A percentile compares a stretch with the other conserved stretches of the same genome.
Evolutionary conservation across 2,329 filamentous ascomycete genomes (phyloP).

Genomic region (Cytospora piceae): DNA sequence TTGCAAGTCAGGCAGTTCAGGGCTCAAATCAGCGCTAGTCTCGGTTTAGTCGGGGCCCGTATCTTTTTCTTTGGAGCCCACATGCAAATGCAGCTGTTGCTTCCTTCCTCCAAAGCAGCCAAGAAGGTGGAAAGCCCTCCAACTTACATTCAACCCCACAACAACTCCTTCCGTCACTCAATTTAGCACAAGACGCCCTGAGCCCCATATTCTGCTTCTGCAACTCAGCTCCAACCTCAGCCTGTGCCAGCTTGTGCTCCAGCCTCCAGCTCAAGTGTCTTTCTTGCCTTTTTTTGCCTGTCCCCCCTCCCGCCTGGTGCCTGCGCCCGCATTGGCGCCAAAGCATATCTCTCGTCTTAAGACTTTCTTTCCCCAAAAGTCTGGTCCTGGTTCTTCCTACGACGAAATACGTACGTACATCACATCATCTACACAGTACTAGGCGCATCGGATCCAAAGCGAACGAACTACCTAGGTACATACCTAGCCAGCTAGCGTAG

Average conservation of each 20-base stretch:
- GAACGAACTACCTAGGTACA: no score
- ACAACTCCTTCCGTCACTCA: not conserved
- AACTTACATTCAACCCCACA: not conserved
- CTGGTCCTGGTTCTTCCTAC: no score
- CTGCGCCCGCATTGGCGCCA: not conserved
- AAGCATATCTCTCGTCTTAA: not conserved
- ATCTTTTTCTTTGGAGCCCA: not conserved
- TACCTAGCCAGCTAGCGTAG: no score
- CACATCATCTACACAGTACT: not conserved
- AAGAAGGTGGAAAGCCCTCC: no score
- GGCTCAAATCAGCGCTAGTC: not conserved
- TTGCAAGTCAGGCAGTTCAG: not conserved
- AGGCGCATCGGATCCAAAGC: no score
- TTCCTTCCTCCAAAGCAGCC: not conserved
- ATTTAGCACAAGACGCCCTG: not conserved
- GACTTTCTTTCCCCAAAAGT: not conserved
- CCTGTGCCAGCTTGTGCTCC: not conserved
- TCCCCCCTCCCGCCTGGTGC: no score
- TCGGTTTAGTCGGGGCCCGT: not conserved
- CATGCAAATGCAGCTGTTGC: not conserved
- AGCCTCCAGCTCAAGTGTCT: no score
- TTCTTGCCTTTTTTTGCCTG: no score
- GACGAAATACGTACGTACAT: not conserved
- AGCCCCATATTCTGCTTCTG: not conserved
- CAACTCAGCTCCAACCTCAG: no score